Base-by-base conservation (phyloP, 352 stramenopile species). In the Phytophthora macrochlamydospora region DNA sequence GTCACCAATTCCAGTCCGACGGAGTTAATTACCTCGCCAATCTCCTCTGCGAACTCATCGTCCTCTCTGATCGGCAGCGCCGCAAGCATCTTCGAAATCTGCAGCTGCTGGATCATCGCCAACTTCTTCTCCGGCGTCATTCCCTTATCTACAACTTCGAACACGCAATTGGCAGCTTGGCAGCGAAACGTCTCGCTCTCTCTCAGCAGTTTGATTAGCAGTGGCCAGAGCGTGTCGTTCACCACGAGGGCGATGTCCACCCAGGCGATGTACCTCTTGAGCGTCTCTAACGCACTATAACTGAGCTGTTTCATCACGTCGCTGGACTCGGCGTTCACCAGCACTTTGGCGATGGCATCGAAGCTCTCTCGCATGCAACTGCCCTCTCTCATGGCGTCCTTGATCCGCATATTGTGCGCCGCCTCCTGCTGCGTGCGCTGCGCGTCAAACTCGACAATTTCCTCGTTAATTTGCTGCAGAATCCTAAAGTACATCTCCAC, bases 401-500 rank as follows among this genome's bases (percentile, higher is more conserved):
- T 96, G 58, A 96, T 93, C 53, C 75, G 77, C 83, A 94, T 95
- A 71, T 95, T 95, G 51, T 78, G 75, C 6, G 72, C 70, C 8
- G 84, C 75, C 46, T 94, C 85, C 45, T 74, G 65, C 6, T 76
- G 67, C 18, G 83, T 87, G 5, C 81, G 73, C 56, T 87, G 75
- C 32, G 84, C 75, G 66, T 96, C 82, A 61, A 96, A 95, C 63
- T 92, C 83, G 59, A 97, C 92, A 56, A 98, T 95, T 62, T 98
- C 92, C 61, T 97, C 90, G 66, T 97, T 93, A 44, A 97, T 93
- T 5, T 87, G 86, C 51, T 88, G 78, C n/a, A 97, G 69, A 49
- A 97, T 90, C 37, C 91, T 85, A 46, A 98, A 93, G 66, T 94
- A 97, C 79, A 97, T 91, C 62, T 97, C 91, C 45, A 97, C 87